Percentiles rank a stretch among this genome's conserved stretches.
These are phyloP conservation scores for Pseudozyma sp. DNA, from an alignment of 1,284 basidiomycete species.

Conservation along the genomic window DNA sequence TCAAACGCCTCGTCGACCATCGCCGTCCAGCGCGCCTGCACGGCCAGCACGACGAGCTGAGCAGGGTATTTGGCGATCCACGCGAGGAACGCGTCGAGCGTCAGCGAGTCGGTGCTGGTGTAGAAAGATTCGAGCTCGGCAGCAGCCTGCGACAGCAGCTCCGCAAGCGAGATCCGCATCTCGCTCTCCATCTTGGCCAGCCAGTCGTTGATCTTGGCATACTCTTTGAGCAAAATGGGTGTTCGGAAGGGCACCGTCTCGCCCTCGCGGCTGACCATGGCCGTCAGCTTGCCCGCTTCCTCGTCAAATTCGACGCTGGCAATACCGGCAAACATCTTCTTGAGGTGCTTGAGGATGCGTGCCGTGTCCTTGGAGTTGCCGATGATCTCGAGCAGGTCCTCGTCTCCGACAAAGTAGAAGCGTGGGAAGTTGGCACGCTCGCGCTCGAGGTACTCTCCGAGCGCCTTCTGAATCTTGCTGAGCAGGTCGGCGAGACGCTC, in stretches of 20 bases:
- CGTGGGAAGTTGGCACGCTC: conserved; percentile 92
- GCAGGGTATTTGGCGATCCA: conserved; percentile 96
- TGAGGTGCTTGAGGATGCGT: conserved; percentile 97
- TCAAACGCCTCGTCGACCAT: conserved; percentile 83
- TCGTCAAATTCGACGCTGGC: conserved; percentile 85
- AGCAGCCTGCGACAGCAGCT: conserved; percentile 82
- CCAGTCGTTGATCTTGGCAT: conserved; percentile 99
- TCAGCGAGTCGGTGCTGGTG: conserved; percentile 71
- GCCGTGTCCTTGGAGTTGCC: conserved; percentile 99
- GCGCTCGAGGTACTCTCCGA: conserved; percentile 97
- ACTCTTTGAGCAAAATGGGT: conserved; percentile 89
- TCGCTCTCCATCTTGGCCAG: conserved; percentile 89
- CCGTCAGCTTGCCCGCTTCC: conserved; percentile 69
- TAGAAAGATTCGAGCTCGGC: conserved; percentile 84
- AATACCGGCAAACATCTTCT: conserved; percentile 99
- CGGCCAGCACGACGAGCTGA: conserved; percentile 91
- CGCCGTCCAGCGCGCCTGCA: conserved; percentile 93
- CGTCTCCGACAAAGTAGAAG: conserved; percentile 99
- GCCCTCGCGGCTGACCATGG: conserved; percentile 77
- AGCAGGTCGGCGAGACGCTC: conserved; percentile 95
- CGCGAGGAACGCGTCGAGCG: conserved; percentile 78
- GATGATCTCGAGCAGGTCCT: conserved; percentile 97
- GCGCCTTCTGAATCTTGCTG: conserved; percentile 98
- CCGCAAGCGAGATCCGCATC: conserved; percentile 92
- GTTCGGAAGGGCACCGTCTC: conserved; percentile 87